Conservation (phyloP, 2,329 filamentous ascomycete genomes). For the Cladosporium sphaerospermum region DNA sequence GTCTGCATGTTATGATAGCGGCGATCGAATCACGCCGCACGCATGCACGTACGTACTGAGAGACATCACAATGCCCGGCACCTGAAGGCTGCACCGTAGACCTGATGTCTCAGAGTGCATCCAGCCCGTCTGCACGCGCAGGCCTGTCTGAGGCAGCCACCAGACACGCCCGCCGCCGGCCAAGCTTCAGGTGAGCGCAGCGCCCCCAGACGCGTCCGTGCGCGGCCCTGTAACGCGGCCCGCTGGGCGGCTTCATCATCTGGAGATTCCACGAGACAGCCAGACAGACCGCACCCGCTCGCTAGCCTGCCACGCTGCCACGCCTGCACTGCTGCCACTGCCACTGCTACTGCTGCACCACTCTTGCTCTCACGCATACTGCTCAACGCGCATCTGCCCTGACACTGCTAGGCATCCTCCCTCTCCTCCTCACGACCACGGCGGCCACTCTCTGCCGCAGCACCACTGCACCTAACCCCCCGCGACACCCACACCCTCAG, state of each 20-base stretch:
- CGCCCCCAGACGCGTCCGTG: constrained; percentile 1
- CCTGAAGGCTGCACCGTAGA: not conserved
- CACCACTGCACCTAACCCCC: not conserved
- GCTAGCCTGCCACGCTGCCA: not conserved
- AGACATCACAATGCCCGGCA: no score
- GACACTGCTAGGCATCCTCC: no score
- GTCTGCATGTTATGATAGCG: no score
- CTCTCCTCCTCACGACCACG: not conserved
- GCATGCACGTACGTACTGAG: no score
- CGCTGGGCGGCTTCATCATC: constrained; percentile 17
- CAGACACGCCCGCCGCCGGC: not conserved
- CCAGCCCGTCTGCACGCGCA: not conserved
- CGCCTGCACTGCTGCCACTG: not conserved
- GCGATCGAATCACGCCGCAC: no score
- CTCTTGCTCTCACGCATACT: no score
- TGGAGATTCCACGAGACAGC: constrained; percentile 12
- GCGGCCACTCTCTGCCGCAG: not conserved
- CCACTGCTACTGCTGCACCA: not conserved
- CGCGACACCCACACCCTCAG: constrained; percentile 5
- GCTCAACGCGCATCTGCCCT: no score
- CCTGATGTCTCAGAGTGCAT: constrained; percentile 1
- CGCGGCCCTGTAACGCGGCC: constrained; percentile 7
- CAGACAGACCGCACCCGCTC: not conserved
- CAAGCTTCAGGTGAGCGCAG: constrained; percentile 7
- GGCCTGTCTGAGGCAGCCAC: not conserved